Base-by-base conservation (phyloP, 768 basidiomycete species). In the Lanmaoa pseudosensibilis region DNA sequence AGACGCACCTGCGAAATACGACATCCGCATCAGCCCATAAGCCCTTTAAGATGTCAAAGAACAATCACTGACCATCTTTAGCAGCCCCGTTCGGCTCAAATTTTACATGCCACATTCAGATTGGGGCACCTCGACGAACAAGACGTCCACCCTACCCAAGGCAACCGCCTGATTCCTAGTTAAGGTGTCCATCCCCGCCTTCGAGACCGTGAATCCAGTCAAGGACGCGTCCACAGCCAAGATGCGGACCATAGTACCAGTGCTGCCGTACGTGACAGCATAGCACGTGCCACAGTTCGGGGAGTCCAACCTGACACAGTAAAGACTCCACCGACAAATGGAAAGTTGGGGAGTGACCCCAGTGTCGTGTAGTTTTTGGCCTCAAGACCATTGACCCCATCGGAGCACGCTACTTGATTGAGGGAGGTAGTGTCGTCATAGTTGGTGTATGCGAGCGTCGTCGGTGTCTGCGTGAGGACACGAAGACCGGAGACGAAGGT, bases 221-320 rank as follows among this genome's bases (percentile, higher is more conserved):
- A 33, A 51, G 13, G 84, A 74, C 54, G 69, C 69, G 59, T 89
- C 87, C 39, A 88, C 75, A 3, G 80, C 87, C 9, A 82, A 59
- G 15, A 87, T 68, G 48, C 77, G 77, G 66, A 87, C 73, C 48
- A 69, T 80, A 41, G n/a, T n/a, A n/a, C n/a, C n/a, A n/a, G 54
- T 77, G 25, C 1, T 40, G 0, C 46, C 54, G 47, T 63, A 74
- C 10, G 64, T 69, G 37, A 75, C 58, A 4, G 59, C 53, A 46
- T 75, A 75, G 53, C 73, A 74, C 4, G 60, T 10, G 11, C 73
- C 73, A 27, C 73, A 75, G 16, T 54, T 39, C 0, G 69, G 1
- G 1, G 68, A 67, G 58, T 65, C 38, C 32, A 69, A 0, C 64
- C 62, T 13, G 44, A 16, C 27, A 74, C 61, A 36, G 65, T 66